phyloP scores from a whole-genome alignment of 805 yeast species.

The Suhomyces pyralidae region DNA sequence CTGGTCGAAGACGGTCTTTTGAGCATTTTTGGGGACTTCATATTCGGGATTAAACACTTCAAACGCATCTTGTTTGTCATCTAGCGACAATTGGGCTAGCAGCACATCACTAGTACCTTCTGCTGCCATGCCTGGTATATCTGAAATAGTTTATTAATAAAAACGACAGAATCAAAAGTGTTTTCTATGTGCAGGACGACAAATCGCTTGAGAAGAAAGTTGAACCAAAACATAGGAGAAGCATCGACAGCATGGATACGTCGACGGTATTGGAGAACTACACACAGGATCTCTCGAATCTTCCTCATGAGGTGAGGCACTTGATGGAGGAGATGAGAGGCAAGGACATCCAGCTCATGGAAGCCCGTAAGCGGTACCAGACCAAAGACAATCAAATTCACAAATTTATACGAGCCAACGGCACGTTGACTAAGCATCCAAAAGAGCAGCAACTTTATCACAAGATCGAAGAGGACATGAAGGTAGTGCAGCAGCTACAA shows the following conservation, averaged over 20 bases:
- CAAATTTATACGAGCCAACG: conserved; percentile 77
- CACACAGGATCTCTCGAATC: conserved; percentile 67
- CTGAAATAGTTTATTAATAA: neutral
- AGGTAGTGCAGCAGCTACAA: conserved; percentile 58
- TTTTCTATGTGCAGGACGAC: neutral
- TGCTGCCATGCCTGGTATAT: neutral
- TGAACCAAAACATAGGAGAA: neutral
- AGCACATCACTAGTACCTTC: neutral
- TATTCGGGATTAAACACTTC: neutral
- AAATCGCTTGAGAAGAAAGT: neutral
- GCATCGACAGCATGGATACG: conserved; percentile 60
- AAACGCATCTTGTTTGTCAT: neutral
- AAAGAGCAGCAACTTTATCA: conserved; percentile 67
- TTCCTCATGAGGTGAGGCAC: conserved; percentile 84
- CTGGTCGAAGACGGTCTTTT: neutral
- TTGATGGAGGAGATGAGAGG: conserved; percentile 72
- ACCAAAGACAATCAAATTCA: conserved; percentile 78
- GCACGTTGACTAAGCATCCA: conserved; percentile 76
- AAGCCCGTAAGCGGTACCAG: conserved; percentile 60
- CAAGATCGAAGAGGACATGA: conserved; percentile 68
- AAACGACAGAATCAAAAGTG: neutral
- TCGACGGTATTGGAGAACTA: conserved; percentile 59
- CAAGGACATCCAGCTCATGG: conserved; percentile 65
- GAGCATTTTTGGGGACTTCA: neutral
- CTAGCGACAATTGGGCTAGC: neutral